Base-by-base conservation (phyloP, 495 filamentous ascomycete genomes). In the Usnea hakonensis region DNA sequence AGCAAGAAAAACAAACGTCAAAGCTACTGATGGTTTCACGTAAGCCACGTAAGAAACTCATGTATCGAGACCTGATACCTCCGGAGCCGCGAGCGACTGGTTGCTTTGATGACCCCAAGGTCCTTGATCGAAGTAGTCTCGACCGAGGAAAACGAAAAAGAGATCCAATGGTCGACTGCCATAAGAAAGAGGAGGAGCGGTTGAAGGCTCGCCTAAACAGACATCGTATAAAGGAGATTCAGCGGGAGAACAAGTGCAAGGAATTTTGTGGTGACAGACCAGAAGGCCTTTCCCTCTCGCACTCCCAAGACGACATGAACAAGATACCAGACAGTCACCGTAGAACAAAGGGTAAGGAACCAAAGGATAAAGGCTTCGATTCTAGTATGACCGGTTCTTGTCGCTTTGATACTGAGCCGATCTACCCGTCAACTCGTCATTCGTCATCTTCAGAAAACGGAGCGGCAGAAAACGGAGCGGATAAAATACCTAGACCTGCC, bases 21-120 rank as follows among this genome's bases (percentile, higher is more conserved):
- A 65, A 58, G 53, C 64, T 80, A 53, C 76, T 74, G 9, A 67
- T 81, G 33, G 66, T 64, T 9, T 68, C 56, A 8, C 66, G 68
- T 32, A 77, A 74, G 54, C 78, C 77, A 16, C 73, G 78, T 19
- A 74, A 63, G n/a, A 81, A 81, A 55, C 55, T 81, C 26, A 77
- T 81, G 72, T 80, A 80, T 58, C 70, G 70, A 56, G 77, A 77
- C 58, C 64, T 81, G 13, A 58, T 77, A 23, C 74, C 75, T 5
- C 59, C 64, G 14, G 60, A 57, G 2, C 10, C 33, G 2, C 21
- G 21, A 19, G 19, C 40, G 13, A 48, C 21, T 14, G 36, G 43
- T 4, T 44, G 32, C 30, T 57, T 3, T 35, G 21, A 40, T 35
- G 23, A 53, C 17, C 33, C 19, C 26, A 3, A 21, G n/a, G 16